Percentiles rank a stretch among this genome's conserved stretches.
These are phyloP conservation scores for Diddensiella transvaalensis DNA, from an alignment of 805 yeast species.

Conservation along the genomic window DNA sequence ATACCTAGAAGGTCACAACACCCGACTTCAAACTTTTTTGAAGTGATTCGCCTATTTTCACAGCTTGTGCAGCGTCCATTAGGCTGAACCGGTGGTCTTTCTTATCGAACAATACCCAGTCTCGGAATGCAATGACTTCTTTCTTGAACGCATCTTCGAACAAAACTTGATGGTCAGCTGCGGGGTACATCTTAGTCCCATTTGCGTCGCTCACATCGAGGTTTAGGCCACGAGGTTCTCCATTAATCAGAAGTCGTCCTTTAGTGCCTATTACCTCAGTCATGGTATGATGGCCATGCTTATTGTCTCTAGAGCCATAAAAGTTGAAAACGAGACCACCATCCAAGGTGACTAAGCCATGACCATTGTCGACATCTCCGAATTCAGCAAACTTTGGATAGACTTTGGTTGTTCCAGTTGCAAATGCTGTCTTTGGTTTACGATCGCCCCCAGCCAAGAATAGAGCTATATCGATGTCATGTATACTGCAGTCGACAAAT, in stretches of 20 bases:
- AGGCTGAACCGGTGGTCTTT: background rate
- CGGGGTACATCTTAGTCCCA: conserved; percentile 19
- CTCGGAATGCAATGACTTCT: background rate
- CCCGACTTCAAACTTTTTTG: background rate
- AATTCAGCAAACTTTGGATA: conserved; percentile 11
- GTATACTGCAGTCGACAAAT: conserved; percentile 25
- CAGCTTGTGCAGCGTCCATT: background rate
- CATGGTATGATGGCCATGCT: conserved; percentile 24
- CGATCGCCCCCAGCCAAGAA: conserved; percentile 21
- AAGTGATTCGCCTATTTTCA: background rate
- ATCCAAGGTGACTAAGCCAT: conserved; percentile 21
- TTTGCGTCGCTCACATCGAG: conserved; percentile 16
- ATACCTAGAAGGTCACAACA: too few relatives aligned
- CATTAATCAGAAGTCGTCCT: conserved; percentile 22
- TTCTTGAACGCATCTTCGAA: background rate
- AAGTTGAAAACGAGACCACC: conserved; percentile 17
- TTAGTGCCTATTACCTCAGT: conserved; percentile 26
- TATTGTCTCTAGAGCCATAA: conserved; percentile 21
- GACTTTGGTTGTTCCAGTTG: background rate
- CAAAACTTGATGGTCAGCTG: conserved; percentile 13
- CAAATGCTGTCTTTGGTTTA: conserved; percentile 20
- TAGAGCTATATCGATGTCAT: conserved; percentile 24
- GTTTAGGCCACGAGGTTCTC: conserved; percentile 14
- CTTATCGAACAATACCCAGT: background rate
- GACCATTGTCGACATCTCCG: conserved; percentile 25